These are phyloP conservation scores for Tillandsia fasciculata DNA, from an alignment of 176 grass and related monocot species.

Conservation along the genomic window DNA sequence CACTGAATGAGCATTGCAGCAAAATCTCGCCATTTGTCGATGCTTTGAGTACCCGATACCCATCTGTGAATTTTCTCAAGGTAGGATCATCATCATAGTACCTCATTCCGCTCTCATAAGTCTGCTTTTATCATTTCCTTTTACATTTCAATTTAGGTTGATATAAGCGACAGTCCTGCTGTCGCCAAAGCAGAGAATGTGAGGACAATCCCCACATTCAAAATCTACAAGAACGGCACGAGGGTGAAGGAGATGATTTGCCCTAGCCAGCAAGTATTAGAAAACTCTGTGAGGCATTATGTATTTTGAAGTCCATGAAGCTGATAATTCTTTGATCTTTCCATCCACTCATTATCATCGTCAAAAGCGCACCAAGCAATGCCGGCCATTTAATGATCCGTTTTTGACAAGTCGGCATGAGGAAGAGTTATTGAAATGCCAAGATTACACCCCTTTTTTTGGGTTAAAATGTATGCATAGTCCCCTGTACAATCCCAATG, in stretches of 20 bases:
- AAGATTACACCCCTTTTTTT: neutral
- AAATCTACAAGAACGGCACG: constrained; percentile 82
- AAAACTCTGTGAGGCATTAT: constrained; percentile 82
- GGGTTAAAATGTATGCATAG: too few relatives aligned
- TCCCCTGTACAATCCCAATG: too few relatives aligned
- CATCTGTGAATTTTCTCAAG: constrained; percentile 91
- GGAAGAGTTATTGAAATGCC: neutral
- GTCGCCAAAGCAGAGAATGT: constrained; percentile 70
- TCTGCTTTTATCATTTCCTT: constrained; percentile 9
- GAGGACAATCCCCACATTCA: constrained; percentile 77
- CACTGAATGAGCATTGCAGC: constrained; percentile 60
- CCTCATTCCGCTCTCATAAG: neutral
- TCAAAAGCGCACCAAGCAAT: neutral
- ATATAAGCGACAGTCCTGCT: constrained; percentile 55
- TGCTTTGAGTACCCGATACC: constrained; percentile 66
- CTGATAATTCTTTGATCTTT: constrained; percentile 3
- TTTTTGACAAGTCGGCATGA: neutral
- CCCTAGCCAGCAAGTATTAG: constrained; percentile 73
- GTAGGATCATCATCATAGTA: constrained; percentile 23
- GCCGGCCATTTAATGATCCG: neutral
- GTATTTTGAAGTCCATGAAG: constrained; percentile 39
- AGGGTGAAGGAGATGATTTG: constrained; percentile 96
- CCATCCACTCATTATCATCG: neutral
- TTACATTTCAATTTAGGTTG: constrained; percentile 40
- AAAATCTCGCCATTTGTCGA: constrained; percentile 69